Base-by-base conservation (phyloP, 768 basidiomycete species). In the Clitopilus hobsonii region DNA sequence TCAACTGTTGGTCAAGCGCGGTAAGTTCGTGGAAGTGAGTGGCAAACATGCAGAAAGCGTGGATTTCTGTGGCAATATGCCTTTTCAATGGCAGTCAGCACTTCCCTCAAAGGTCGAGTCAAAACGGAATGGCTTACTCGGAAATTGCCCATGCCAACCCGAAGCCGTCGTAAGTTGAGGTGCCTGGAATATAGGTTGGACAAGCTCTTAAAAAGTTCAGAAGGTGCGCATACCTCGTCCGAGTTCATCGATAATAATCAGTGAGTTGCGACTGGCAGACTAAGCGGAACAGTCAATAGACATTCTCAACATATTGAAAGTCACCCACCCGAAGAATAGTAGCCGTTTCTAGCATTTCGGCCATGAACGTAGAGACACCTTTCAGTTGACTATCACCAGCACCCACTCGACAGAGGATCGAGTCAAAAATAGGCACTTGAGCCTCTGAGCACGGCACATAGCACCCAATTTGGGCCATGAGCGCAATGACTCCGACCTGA, bases 1-100 rank as follows among this genome's bases (percentile, higher is more conserved):
- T 58, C 20, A 94, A 75, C 66, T 94, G 83, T 70, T 96, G 89
- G 59, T 94, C 89, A 20, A 99, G 79, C 0, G 89, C 86, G 0
- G 97, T 98, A 29, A 99, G 78, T 67, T 99, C 97, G 69, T 98
- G 96, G 72, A 98, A 99, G 67, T 98, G 96, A 0, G 97, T 97
- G 0, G 97, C 96, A 64, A 99, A 99, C 6, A 98, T 77, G 65
- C 94, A 96, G 70, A 97, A 97, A 1, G 92, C 91, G 60, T 89
- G 87, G 29, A 98, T 95, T 58, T 91, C 77, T 3, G 89, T 91
- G 1, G 94, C 95, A 56, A 99, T 96, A 63, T 97, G 87, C 67
- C 95, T 98, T 54, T 0, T 7, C 11, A 41, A 24, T 29, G 22
- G 24, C 36, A 61, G 38, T 23, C 24, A 38, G 27, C n/a, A n/a